Evolutionary conservation across 768 basidiomycete species (phyloP), one percentile per base, ranked within the genome.

Genomic region (Leccinum truebloodii): DNA sequence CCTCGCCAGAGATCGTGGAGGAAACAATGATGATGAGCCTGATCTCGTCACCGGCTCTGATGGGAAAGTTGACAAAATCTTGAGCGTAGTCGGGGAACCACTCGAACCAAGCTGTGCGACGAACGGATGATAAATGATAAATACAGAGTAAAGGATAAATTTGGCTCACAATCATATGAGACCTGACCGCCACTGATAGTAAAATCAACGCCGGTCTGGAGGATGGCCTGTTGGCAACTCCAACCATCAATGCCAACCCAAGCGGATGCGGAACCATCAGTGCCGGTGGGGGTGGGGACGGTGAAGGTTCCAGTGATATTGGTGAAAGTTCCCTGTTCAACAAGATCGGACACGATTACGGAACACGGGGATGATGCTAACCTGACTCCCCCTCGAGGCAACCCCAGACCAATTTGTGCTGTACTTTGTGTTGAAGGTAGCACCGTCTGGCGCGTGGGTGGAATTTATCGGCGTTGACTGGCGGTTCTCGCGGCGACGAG

Each of bases 331-430:
- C 48, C 12, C 48, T 49, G 14, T 24, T 24, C 20, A 49, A 49
- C 14, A 49, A 41, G 39, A 9, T 41, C 39, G 18, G 8, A 1
- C 39, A 18, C 39, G 9, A n/a, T 41, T 10, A n/a, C 20, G 20
- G 18, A 41, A n/a, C 18, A 41, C 7, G 9, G 8, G 16, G 39
- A 41, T 41, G 7, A 41, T 41, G 8, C 39, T 41, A n/a, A 41
- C 39, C 39, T 30, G 26, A 26, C 26, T 26, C 26, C 26, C 39
- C 6, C 1, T 41, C 39, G 5, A 4, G 39, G 18, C 6, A 41
- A 18, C 39, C 3, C 39, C 69, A 49, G 67, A 58, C 62, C 69
- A 69, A 50, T 63, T 69, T 20, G 16, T n/a, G 26, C 58, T 61
- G 56, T 70, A 70, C 35, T 41, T 22, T 30, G 54, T 56, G 44